Base-by-base conservation (phyloP, 148 eudicot species). In the Fagopyrum esculentum region DNA sequence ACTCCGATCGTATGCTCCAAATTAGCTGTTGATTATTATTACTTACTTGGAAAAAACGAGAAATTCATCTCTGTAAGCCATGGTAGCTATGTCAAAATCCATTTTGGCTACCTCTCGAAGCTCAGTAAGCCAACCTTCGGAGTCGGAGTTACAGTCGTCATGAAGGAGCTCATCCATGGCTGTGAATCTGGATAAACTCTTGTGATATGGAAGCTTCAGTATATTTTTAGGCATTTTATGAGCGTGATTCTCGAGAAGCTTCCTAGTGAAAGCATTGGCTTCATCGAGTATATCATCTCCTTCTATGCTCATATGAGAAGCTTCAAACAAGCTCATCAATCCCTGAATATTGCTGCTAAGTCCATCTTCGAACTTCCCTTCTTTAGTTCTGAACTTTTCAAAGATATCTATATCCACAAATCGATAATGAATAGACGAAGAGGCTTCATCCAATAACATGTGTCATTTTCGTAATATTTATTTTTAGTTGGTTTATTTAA, bases 241-340 rank as follows among this genome's bases (percentile, higher is more conserved):
- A 50, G 35, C 50, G 0, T 35, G 43, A 26, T 12, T 9, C 44
- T 61, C 30, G 73, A 50, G 0, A 15, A 75, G 76, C 19, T 15
- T 22, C 26, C 15, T 9, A n/a, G 73, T 60, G 71, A 78, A 48
- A 40, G 55, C 73, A 9, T 45, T 82, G 10, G 89, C 92, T 54
- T 81, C 79, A 45, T 85, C 88, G 13, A 88, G 89, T 45, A 88
- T 75, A 30, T 84, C 51, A 68, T 92, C 97, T 52, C 86, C 91
- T 49, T 79, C 79, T 48, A 86, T 73, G 69, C 88, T 73, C 19
- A 92, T 45, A 5, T 86, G 86, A 6, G 92, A 78, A 2, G 93
- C 97, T 83, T 92, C 95, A 75, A 79, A 90, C 10, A 90, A 81
- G 47, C 84, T 85, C 75, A 87, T 54, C 51, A 92, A 69, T 16